A percentile compares a stretch with the other conserved stretches of the same genome.
phyloP scores from a whole-genome alignment of 2,329 filamentous ascomycete genomes.

The Pseudogymnoascus sp. region DNA sequence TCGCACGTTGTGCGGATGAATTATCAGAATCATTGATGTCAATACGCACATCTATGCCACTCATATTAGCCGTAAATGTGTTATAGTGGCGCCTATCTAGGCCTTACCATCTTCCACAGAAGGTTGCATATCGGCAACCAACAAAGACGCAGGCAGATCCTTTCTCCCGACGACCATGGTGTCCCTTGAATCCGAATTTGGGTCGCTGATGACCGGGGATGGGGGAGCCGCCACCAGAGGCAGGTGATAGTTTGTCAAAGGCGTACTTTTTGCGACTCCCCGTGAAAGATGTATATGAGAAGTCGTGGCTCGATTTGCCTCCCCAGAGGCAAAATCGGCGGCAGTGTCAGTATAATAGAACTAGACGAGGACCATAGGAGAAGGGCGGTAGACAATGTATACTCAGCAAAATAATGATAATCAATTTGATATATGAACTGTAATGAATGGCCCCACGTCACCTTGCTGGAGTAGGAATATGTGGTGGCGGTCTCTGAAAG shows the following conservation, averaged over 20 bases:
- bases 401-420: neutral
- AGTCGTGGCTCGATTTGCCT: constrained; percentile 32
- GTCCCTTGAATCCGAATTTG: constrained; percentile 21
- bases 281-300: constrained; percentile 39
- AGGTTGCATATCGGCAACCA: neutral
- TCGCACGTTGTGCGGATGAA: neutral
- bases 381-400: neutral
- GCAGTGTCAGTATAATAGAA: neutral
- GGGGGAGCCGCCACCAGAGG: constrained; percentile 10
- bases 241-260: constrained; percentile 16
- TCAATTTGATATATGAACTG: neutral
- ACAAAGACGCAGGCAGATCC: neutral
- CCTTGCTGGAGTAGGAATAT: neutral
- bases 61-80: neutral
- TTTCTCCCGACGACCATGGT: constrained; percentile 23
- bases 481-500: neutral
- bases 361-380: constrained; percentile 4
- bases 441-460: neutral
- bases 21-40: neutral
- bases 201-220: constrained; percentile 21
- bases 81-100: neutral
- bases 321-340: constrained; percentile 7
- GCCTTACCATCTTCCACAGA: neutral
- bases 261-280: constrained; percentile 32
- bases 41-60: neutral